Base-by-base conservation (phyloP, 805 yeast species). In the Pichia thaimueangensis region DNA sequence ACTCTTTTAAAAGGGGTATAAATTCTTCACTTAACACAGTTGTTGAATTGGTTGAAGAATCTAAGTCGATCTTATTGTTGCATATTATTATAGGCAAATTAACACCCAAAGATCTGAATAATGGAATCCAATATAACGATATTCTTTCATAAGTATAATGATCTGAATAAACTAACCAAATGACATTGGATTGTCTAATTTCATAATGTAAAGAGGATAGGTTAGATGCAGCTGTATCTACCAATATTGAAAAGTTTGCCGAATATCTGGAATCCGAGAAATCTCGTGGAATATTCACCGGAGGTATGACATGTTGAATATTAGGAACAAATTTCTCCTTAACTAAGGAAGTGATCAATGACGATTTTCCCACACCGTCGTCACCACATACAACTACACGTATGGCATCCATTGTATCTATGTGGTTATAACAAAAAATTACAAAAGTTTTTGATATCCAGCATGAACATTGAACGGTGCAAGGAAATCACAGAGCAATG, bases 301-400 rank as follows among this genome's bases (percentile, higher is more conserved):
- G 85, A 0, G 96, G 95, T 3, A 93, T 62, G 1, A 85, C 82
- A 42, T 80, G 78, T 53, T 84, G 93, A 20, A 87, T 73, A 50
- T 79, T 80, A 1, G 91, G 80, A 0, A 85, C 82, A 58, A 78
- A 88, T 21, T 78, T 74, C 52, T 86, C 96, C 59, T 88, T 91
- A 25, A 87, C 81, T 20, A 93, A 68, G 0, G 95, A 71, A 0
- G 93, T 80, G 19, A 91, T 78, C 37, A 93, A 65, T 23, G 87
- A 78, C 5, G 89, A 80, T 56, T 86, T 86, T 1, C 95, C 95
- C 4, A 86, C 95, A 20, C 86, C 84, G 47, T 86, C 94, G 63
- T 93, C 98, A 10, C 98, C 98, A 61, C 97, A 88, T 0, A 93
- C 81, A 0, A 87, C 95, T 1, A 93, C 82, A 44, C 95, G 65